Evolutionary conservation across 306 rosid species (phyloP).

Genomic region (Dalbergia cultrata): DNA sequence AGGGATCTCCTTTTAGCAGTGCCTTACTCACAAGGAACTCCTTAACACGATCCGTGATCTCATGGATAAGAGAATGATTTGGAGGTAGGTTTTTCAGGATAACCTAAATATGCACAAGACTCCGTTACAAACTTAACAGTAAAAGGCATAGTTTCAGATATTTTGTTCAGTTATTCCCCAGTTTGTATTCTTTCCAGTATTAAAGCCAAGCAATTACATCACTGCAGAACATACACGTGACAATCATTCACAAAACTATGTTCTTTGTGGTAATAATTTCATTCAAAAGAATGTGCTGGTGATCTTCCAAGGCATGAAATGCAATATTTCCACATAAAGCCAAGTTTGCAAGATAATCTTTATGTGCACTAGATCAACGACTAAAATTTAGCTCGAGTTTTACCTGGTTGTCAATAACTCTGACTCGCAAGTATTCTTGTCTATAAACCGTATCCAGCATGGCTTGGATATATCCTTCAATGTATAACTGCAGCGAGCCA

Average conservation of each 20-base stretch:
- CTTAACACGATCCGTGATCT: conserved; percentile 81
- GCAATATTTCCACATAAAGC: conserved; percentile 30
- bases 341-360: conserved; percentile 31
- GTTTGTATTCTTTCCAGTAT: conserved; percentile 31
- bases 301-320: conserved; percentile 35
- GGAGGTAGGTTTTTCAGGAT: conserved; percentile 92
- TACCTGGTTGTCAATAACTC: conserved; percentile 90
- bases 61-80: conserved; percentile 78
- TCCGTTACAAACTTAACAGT: conserved; percentile 44
- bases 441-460: conserved; percentile 90
- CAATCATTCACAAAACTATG: conserved; percentile 38
- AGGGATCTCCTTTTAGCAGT: conserved; percentile 82
- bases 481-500: conserved; percentile 75
- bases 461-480: conserved; percentile 99
- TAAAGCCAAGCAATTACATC: conserved; percentile 21
- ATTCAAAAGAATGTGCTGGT: conserved; percentile 3
- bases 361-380: conserved; percentile 20
- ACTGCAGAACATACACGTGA: conserved; percentile 13
- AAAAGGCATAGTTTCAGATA: conserved; percentile 26
- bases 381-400: conserved; percentile 33
- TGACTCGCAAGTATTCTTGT: conserved; percentile 93
- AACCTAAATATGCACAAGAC: conserved; percentile 62
- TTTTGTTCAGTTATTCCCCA: conserved; percentile 35
- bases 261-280: conserved; percentile 12
- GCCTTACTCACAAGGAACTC: conserved; percentile 87